Evolutionary conservation across 805 yeast genomes (phyloP).

Genomic region (Jamesozyma piceae): DNA sequence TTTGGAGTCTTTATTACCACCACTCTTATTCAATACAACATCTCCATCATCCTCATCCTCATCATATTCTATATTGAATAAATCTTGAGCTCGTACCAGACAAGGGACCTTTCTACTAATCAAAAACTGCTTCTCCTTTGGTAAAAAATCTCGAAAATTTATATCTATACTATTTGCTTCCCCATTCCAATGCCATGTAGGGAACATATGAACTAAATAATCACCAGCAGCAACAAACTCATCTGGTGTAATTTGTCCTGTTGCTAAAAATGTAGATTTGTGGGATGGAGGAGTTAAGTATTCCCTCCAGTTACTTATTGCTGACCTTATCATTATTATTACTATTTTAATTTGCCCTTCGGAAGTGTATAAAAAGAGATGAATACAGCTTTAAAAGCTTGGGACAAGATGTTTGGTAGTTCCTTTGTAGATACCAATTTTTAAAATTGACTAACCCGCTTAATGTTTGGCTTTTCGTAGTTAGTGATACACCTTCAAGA

Average conservation of each 20-base stretch:
- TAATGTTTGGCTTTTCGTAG: no score
- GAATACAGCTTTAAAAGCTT: no score
- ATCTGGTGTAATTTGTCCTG: slow-evolving; percentile 93
- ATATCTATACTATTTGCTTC: slow-evolving; percentile 35
- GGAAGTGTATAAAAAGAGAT: no score
- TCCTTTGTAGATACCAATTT: no score
- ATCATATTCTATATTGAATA: slow-evolving; percentile 36
- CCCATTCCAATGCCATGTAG: slow-evolving; percentile 89
- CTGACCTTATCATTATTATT: slow-evolving; percentile 52
- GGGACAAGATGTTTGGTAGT: no score
- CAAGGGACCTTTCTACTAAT: slow-evolving; percentile 89
- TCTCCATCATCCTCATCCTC: slow-evolving; percentile 20
- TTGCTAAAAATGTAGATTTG: slow-evolving; percentile 69
- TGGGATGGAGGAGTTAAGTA: slow-evolving; percentile 86
- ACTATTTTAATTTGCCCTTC: neutral
- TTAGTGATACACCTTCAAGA: no score
- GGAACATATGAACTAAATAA: slow-evolving; percentile 80
- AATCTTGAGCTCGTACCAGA: slow-evolving; percentile 53
- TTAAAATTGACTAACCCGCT: no score
- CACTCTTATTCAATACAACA: neutral
- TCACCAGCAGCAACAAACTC: slow-evolving; percentile 94
- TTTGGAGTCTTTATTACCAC: neutral
- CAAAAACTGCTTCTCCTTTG: slow-evolving; percentile 75
- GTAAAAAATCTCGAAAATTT: slow-evolving; percentile 50
- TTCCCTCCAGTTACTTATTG: slow-evolving; percentile 77